Conservation (phyloP, 2,329 filamentous ascomycete species). For the Lachnum nothofagi region DNA sequence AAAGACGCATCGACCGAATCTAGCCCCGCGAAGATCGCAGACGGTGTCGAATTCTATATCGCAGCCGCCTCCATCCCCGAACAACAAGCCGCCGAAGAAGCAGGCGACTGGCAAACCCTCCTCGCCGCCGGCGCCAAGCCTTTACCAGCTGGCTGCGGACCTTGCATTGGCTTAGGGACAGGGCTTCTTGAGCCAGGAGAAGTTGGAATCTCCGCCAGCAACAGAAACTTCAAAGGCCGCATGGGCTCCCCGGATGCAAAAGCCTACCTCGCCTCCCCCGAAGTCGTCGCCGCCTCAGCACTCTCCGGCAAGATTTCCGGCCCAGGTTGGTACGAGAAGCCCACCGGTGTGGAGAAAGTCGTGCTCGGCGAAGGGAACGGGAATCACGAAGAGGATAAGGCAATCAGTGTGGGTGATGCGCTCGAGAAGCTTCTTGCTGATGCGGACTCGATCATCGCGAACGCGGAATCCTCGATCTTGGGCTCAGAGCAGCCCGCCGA, state of each 20-base stretch:
- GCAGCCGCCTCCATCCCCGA: conserved; percentile 77
- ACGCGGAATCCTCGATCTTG: conserved; percentile 31
- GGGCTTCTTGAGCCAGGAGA: conserved; percentile 82
- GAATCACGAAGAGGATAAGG: conserved; percentile 56
- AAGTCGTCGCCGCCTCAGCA: conserved; percentile 87
- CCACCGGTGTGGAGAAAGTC: conserved; percentile 62
- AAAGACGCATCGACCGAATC: conserved; percentile 63
- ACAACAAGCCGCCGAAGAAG: conserved; percentile 70
- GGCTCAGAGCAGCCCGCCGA: conserved; percentile 24
- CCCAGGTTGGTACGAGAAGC: conserved; percentile 72
- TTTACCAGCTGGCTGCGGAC: conserved; percentile 70
- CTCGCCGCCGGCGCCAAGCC: conserved; percentile 71
- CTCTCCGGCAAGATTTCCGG: conserved; percentile 66
- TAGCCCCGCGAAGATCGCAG: conserved; percentile 62
- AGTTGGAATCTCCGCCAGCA: conserved; percentile 75
- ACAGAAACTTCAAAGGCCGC: conserved; percentile 86
- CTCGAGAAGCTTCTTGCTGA: conserved; percentile 67
- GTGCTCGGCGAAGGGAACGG: conserved; percentile 68
- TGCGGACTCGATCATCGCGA: conserved; percentile 48
- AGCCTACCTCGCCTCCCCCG: conserved; percentile 82
- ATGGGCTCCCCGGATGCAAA: conserved; percentile 78
- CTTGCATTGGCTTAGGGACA: conserved; percentile 76
- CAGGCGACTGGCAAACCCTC: conserved; percentile 80
- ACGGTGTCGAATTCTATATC: conserved; percentile 80
- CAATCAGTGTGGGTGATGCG: conserved; percentile 62